These are phyloP conservation scores for Fusarium mangiferae DNA, from an alignment of 2,329 filamentous ascomycete genomes.

Conservation along the genomic window DNA sequence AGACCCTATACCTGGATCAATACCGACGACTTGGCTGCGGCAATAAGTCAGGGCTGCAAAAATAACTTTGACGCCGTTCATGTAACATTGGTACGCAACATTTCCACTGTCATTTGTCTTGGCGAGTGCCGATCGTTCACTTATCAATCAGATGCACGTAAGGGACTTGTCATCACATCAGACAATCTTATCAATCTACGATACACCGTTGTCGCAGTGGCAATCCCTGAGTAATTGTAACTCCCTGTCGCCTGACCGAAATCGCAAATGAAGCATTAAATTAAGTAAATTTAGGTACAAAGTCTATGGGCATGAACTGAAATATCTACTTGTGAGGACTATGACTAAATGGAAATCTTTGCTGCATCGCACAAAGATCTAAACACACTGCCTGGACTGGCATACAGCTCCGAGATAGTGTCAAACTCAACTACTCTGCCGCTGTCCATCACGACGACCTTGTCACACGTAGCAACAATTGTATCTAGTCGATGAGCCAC, in stretches of 20 bases:
- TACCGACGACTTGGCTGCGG: background rate
- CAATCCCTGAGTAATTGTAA: background rate
- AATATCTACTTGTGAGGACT: background rate
- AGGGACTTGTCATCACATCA: background rate
- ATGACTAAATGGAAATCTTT: slow-evolving; percentile 2
- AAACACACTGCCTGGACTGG: slow-evolving; percentile 3
- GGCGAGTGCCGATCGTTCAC: background rate
- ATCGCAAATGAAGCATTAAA: background rate
- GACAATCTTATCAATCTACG: slow-evolving; percentile 1
- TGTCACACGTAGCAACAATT: slow-evolving; percentile 33
- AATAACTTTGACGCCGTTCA: background rate
- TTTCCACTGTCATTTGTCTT: background rate
- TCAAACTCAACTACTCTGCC: slow-evolving; percentile 32
- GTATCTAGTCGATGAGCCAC: slow-evolving; percentile 37
- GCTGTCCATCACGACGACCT: slow-evolving; percentile 32
- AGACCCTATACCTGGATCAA: background rate
- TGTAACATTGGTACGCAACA: background rate
- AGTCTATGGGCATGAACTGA: background rate
- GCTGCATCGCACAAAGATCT: slow-evolving; percentile 23
- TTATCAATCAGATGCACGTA: background rate
- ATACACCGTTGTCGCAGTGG: background rate
- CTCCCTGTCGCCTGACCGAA: background rate
- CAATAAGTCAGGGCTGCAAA: background rate
- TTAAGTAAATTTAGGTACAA: background rate
- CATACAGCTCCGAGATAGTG: slow-evolving; percentile 2